Conservation (phyloP, 1,284 basidiomycete species). For the Rhodofomes roseus region DNA sequence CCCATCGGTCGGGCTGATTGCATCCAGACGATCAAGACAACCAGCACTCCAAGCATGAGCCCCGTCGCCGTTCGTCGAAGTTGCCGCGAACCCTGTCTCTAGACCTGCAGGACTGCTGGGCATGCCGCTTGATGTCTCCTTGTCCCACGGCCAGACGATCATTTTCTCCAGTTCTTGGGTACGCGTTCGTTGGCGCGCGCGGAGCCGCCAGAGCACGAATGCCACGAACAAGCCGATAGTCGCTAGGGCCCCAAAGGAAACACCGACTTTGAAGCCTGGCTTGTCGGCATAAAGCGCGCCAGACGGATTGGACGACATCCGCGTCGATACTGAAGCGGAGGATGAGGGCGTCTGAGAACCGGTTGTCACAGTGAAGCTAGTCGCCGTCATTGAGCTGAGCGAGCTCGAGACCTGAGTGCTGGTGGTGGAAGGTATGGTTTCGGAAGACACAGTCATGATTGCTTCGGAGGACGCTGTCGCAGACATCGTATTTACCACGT, state of each 20-base stretch:
- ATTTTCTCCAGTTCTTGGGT: slow-evolving; percentile 25
- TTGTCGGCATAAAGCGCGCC: slow-evolving; percentile 12
- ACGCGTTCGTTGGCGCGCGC: slow-evolving; percentile 32
- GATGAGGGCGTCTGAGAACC: not conserved
- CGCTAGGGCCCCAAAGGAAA: slow-evolving; percentile 40
- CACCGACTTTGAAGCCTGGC: slow-evolving; percentile 41
- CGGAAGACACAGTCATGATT: not conserved
- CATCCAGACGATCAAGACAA: not conserved
- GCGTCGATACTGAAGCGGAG: slow-evolving; percentile 8
- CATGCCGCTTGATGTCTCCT: slow-evolving; percentile 10
- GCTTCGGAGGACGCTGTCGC: not conserved
- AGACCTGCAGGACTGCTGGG: slow-evolving; percentile 7
- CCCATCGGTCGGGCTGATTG: slow-evolving; percentile 1
- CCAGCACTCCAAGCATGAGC: slow-evolving; percentile 4
- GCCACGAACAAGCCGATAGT: slow-evolving; percentile 36
- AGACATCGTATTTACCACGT: not conserved
- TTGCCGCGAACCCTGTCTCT: slow-evolving; percentile 8
- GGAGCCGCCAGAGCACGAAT: slow-evolving; percentile 37
- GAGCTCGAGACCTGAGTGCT: not conserved
- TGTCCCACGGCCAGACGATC: slow-evolving; percentile 30
- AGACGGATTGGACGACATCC: not conserved
- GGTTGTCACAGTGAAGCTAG: not conserved
- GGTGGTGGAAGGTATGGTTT: not conserved
- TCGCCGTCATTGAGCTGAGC: not conserved
- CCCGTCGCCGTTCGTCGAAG: slow-evolving; percentile 20